A percentile compares a stretch with the other conserved stretches of the same genome.
These are phyloP conservation scores for Phytophthora sojae DNA, from an alignment of 352 stramenopile species.

Conservation along the genomic window DNA sequence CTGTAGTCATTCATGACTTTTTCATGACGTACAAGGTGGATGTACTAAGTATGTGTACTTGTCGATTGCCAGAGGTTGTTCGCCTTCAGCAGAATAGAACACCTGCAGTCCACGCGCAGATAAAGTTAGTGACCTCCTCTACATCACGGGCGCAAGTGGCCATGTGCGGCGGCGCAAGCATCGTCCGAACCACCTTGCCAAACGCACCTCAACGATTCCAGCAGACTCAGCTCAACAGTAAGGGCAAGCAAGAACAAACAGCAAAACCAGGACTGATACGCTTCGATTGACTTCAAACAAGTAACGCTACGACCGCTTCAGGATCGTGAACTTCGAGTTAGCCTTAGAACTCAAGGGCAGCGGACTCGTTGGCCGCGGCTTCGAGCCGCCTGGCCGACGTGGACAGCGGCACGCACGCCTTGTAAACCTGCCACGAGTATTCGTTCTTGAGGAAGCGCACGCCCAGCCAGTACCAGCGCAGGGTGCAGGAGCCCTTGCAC, in stretches of 20 bases:
- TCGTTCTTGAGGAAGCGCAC: conserved; percentile 56
- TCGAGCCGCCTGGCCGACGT: conserved; percentile 30
- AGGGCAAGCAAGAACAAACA: conserved; percentile 8
- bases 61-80: neutral
- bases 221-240: neutral
- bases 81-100: neutral
- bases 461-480: conserved; percentile 56
- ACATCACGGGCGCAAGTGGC: conserved; percentile 6
- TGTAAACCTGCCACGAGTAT: conserved; percentile 67
- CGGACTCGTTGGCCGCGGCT: conserved; percentile 37
- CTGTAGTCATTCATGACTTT: too few species aligned
- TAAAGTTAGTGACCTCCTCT: conserved; percentile 8
- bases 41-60: neutral
- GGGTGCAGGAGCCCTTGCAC: conserved; percentile 47
- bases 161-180: conserved; percentile 8
- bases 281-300: conserved; percentile 22
- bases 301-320: conserved; percentile 8
- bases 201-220: conserved; percentile 11
- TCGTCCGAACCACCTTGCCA: conserved; percentile 21
- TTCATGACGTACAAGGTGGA: too few species aligned
- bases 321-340: conserved; percentile 2
- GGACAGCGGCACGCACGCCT: conserved; percentile 50
- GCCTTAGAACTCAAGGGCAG: conserved; percentile 26
- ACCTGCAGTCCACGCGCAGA: neutral
- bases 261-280: conserved; percentile 1